Conservation (phyloP, 495 filamentous ascomycete genomes). For the Glonium stellatum region DNA sequence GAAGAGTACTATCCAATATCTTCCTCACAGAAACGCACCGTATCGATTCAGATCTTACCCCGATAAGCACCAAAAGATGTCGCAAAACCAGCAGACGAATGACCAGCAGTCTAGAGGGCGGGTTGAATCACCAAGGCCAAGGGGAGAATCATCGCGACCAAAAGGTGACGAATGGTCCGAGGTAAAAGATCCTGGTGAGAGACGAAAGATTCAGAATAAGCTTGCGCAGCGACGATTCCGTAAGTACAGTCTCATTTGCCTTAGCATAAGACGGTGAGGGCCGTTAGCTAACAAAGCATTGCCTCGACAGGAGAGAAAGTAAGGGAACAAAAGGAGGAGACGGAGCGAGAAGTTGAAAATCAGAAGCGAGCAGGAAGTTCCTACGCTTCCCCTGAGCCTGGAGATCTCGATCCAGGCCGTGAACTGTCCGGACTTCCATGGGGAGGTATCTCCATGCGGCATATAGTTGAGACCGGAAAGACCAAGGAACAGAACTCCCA, state of each 20-base stretch:
- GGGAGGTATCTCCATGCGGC: constrained; percentile 52
- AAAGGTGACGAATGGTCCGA: constrained; percentile 35
- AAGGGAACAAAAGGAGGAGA: constrained; percentile 50
- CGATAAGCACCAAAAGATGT: constrained; percentile 14
- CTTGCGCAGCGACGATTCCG: constrained; percentile 39
- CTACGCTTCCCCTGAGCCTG: constrained; percentile 49
- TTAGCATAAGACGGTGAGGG: too few species aligned
- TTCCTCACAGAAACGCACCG: neutral
- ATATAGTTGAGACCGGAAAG: constrained; percentile 49
- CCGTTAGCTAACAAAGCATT: neutral
- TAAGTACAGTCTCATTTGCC: constrained; percentile 19
- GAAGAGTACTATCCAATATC: neutral
- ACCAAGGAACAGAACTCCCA: constrained; percentile 35
- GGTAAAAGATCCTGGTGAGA: constrained; percentile 34
- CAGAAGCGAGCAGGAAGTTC: constrained; percentile 47
- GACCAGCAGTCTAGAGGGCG: constrained; percentile 12
- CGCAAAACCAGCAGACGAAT: constrained; percentile 15
- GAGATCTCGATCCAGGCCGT: constrained; percentile 41
- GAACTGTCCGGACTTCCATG: constrained; percentile 57
- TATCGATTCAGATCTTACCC: neutral
- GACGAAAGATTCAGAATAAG: constrained; percentile 39
- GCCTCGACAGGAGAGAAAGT: constrained; percentile 48
- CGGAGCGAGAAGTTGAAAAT: constrained; percentile 51
- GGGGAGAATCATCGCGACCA: constrained; percentile 16
- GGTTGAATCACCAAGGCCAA: constrained; percentile 13